Evolutionary conservation across 179 eudicot genomes (phyloP).

Genomic region (Carnegiea gigantea): DNA sequence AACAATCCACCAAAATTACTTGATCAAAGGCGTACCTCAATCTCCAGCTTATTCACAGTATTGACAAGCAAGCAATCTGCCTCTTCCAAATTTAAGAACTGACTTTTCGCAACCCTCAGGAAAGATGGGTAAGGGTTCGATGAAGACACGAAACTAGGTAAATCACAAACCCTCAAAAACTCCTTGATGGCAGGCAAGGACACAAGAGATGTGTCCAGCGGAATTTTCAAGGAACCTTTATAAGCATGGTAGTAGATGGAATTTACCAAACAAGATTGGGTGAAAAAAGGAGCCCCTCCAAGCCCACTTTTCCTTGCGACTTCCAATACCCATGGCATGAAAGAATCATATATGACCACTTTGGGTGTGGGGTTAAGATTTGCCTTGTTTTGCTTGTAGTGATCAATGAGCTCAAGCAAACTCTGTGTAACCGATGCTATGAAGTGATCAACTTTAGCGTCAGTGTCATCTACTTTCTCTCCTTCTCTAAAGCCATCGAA

Average conservation of each 20-base stretch:
- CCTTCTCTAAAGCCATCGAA: conserved; percentile 16
- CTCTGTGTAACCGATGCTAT: neutral
- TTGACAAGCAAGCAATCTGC: no score
- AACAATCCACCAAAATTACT: no score
- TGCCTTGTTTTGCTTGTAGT: conserved; percentile 8
- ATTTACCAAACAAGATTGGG: conserved; percentile 34
- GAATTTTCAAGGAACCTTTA: conserved; percentile 11
- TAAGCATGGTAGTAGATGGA: conserved; percentile 23
- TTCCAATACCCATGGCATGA: conserved; percentile 39
- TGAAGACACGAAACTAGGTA: conserved; percentile 18
- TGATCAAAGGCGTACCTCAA: no score
- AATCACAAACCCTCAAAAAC: conserved; percentile 18
- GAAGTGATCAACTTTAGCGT: neutral
- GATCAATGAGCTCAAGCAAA: conserved; percentile 9
- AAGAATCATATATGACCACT: conserved; percentile 29
- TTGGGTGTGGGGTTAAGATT: conserved; percentile 18
- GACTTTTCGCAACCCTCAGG: no score
- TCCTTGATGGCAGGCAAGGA: conserved; percentile 16
- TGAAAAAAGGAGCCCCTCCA: conserved; percentile 29
- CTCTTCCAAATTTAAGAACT: no score
- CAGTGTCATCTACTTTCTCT: conserved; percentile 6
- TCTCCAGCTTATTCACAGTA: no score
- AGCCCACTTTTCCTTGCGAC: conserved; percentile 21
- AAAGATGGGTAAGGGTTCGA: no score
- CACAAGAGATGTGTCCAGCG: conserved; percentile 18